phyloP scores from a whole-genome alignment of 78 protist genomes.

The Monocercomonoides exilis region DNA sequence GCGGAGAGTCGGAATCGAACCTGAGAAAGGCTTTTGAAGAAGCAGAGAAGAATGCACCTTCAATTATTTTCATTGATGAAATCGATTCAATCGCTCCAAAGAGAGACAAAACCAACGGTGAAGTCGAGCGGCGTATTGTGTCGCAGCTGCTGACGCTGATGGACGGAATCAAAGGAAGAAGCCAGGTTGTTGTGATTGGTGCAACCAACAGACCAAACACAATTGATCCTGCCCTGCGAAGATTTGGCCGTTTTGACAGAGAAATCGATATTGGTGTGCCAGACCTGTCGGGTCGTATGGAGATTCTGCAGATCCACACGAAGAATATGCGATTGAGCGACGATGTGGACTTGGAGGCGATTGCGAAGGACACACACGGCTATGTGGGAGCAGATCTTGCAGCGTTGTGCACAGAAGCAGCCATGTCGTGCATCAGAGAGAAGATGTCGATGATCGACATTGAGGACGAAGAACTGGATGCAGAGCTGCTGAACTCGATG shows the following conservation, averaged over 20 bases:
- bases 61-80: constrained; percentile 99
- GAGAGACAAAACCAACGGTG: constrained; percentile 98
- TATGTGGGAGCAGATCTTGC: constrained; percentile 99
- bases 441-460: constrained; percentile 98
- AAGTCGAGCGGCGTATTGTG: constrained; percentile 98
- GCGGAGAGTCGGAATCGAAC: constrained; percentile 97
- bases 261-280: constrained; percentile 99
- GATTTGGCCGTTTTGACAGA: constrained; percentile 99
- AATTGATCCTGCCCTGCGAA: constrained; percentile 97
- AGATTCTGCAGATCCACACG: constrained; percentile 97
- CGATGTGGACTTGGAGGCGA: constrained; percentile 93
- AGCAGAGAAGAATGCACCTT: constrained; percentile 98
- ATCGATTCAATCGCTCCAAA: constrained; percentile 99
- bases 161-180: constrained; percentile 97
- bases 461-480: constrained; percentile 96
- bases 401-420: constrained; percentile 96
- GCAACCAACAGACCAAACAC: constrained; percentile 99
- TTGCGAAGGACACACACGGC: constrained; percentile 94
- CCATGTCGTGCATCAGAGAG: constrained; percentile 96
- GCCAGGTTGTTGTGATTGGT: constrained; percentile 97
- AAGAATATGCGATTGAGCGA: constrained; percentile 97
- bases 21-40: constrained; percentile 98
- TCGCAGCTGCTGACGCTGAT: constrained; percentile 98
- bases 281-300: constrained; percentile 91
- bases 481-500: constrained; percentile 90